Base-by-base conservation (phyloP, 257 asterid genomes). In the Gynochthodes officinalis region DNA sequence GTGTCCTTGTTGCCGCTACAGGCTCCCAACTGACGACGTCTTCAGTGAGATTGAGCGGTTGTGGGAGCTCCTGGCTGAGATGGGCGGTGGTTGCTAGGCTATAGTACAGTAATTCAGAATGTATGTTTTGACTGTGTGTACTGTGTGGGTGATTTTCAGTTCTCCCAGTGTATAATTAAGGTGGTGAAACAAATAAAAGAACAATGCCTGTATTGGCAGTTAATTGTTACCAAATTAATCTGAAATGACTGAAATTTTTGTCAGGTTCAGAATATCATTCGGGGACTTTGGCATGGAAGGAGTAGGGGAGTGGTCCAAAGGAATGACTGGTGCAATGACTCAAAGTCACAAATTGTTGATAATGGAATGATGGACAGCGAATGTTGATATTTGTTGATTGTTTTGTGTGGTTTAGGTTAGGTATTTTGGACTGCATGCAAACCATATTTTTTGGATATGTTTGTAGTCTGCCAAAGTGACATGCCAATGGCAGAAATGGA, bases 1-100 rank as follows among this genome's bases (percentile, higher is more conserved):
- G 43, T 93, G 98, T 70, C 98, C 98, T 6, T 93, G 96, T 40
- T 93, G 98, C 86, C 90, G 98, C 72, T 76, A 42, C 76, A 83
- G 84, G 76, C 93, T 93, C 23, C 98, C 98, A 13, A 84, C 95
- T 4, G 89, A 86, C 73, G 89, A 91, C 32, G 84, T 91, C 75
- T 84, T 80, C 73, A 85, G 84, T 7, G 98, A 94, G 88, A 88
- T 89, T 74, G 83, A 83, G 63, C 88, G 96, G 85, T 53, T 91
- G 82, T 65, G 93, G 91, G 87, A 82, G 77, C 83, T 84, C 46
- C 72, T 93, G 19, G 83, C 74, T 39, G 73, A 69, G 67, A 74
- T 82, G 42, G 90, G 82, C 30, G 65, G 74, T 11, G 57, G 57
- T 46, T 5, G 37, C 40, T 44, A 58, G 74, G 14, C 1, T 32